Conservation (phyloP, 2,329 filamentous ascomycete species). For the Neonectria ditissima region DNA sequence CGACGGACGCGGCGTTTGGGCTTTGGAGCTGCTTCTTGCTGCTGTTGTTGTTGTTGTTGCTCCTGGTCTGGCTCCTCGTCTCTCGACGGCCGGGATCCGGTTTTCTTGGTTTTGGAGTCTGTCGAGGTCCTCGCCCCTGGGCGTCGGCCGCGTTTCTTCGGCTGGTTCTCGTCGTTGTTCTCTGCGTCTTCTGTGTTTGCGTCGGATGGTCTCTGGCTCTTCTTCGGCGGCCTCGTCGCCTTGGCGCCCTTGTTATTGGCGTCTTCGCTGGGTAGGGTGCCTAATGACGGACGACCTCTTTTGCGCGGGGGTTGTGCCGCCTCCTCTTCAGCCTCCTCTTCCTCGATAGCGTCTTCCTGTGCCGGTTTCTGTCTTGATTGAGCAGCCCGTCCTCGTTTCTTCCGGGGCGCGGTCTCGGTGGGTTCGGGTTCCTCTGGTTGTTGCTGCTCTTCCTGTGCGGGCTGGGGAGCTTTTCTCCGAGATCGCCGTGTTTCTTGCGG, state of each 20-base stretch:
- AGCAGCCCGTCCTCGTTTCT: slow-evolving; percentile 27
- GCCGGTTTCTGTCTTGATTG: slow-evolving; percentile 7
- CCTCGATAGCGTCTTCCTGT: slow-evolving; percentile 20
- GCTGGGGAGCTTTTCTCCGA: slow-evolving; percentile 33
- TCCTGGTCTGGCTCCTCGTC: slow-evolving; percentile 21
- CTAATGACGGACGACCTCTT: slow-evolving; percentile 36
- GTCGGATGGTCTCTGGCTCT: slow-evolving; percentile 17
- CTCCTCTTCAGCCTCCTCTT: slow-evolving; percentile 9
- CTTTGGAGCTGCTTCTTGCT: slow-evolving; percentile 13
- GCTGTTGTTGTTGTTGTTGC: slow-evolving; percentile 20
- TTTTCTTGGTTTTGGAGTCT: slow-evolving; percentile 1
- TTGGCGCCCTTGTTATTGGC: slow-evolving; percentile 35
- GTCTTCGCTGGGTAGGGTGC: slow-evolving; percentile 23
- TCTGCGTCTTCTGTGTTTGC: slow-evolving; percentile 20
- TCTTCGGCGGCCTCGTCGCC: slow-evolving; percentile 27
- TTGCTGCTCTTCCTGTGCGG: slow-evolving; percentile 20
- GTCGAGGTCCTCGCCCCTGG: slow-evolving; percentile 13
- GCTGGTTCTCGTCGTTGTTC: slow-evolving; percentile 25
- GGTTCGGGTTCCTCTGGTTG: slow-evolving; percentile 12
- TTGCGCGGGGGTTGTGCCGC: slow-evolving; percentile 23
- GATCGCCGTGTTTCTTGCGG: slow-evolving; percentile 23
- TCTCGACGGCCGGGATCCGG: slow-evolving; percentile 1
- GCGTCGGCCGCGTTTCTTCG: slow-evolving; percentile 33
- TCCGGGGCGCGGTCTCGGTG: slow-evolving; percentile 26
- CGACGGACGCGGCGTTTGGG: slow-evolving; percentile 27